Conservation (phyloP, 2,329 filamentous ascomycete genomes). For the Xylariaceae sp. region DNA sequence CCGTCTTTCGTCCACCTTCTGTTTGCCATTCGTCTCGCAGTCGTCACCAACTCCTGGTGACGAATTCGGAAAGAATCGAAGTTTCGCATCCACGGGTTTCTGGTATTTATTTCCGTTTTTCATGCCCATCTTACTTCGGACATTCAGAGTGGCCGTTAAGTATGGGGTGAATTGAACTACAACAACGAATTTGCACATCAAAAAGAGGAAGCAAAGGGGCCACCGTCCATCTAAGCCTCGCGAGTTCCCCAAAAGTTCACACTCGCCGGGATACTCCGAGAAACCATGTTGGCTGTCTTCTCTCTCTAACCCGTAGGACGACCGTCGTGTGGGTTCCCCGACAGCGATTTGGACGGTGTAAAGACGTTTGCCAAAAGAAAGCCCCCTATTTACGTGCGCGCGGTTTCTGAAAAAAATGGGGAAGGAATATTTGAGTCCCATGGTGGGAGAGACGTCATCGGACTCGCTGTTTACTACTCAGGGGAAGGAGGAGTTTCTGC, state of each 20-base stretch:
- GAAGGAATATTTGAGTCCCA: slow-evolving; percentile 32
- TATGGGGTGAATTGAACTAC: background rate
- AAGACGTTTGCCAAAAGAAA: no score
- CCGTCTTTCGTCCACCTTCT: slow-evolving; percentile 1
- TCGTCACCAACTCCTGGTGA: background rate
- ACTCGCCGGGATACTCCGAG: background rate
- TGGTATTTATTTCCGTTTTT: background rate
- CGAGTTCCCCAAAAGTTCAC: background rate
- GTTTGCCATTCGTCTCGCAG: background rate
- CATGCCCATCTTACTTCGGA: background rate
- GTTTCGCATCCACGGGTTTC: background rate
- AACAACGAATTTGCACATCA: background rate
- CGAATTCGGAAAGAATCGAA: background rate
- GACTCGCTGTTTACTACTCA: slow-evolving; percentile 17
- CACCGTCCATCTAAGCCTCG: slow-evolving; percentile 8
- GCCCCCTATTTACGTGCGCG: no score
- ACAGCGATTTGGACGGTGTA: slow-evolving; percentile 39
- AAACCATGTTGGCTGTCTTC: slow-evolving; percentile 53
- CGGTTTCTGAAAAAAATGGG: slow-evolving; percentile 10
- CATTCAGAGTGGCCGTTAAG: background rate
- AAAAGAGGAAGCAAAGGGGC: background rate
- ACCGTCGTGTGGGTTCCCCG: slow-evolving; percentile 35
- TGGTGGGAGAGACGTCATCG: slow-evolving; percentile 60
- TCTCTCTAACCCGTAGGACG: slow-evolving; percentile 37
- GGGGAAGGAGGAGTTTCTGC: background rate